Evolutionary conservation across 345 rosid genomes (phyloP), one percentile per base, ranked within the genome.

Genomic region (Eutrema heterophyllum): DNA sequence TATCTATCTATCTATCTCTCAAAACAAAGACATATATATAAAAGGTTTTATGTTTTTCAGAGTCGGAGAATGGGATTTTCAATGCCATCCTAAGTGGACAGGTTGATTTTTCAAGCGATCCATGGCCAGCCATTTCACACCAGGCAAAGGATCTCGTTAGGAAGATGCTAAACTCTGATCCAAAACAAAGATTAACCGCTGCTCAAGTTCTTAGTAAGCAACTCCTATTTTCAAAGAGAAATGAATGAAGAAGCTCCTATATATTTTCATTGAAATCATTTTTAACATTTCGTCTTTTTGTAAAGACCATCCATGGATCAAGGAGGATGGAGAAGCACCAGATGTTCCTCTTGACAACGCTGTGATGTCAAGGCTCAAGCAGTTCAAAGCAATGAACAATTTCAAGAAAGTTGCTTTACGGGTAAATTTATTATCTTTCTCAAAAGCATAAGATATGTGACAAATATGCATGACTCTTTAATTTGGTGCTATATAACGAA

Each of bases 31-130:
- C 18, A 39, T 21, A 21, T 21, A 21, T 18, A 18, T 5, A 39
- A 35, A 43, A 29, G 27, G 35, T 53, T 4, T 15, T 29, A n/a
- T 2, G 16, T 24, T 50, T 30, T 32, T 41, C 79, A 95, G 99
- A 95, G 71, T 91, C 99, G 4, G 99, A 95, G 73, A 82, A 88
- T 60, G 99, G 96, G 57, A 92, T 95, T 39, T 95, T 95, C 92
- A 95, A 92, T 36, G 90, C 97, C 10, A 92, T 95, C 38, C 54
- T 92, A 56, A 85, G 93, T 0, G 96, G 98, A 6, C 89, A 90
- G 7, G 30, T 92, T 30, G 97, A 92, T 76, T 95, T 95, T 67
- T 71, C 89, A 3, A 90, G 85, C 15, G 99, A 92, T 78, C 99
- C 96, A 7, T 95, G 99, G 99, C 99, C 99, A 1, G 82, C 81